Evolutionary conservation across 1,139 yeast species (phyloP), one percentile per base, ranked within the genome.

Genomic region (Geotrichum cucujoidarum): DNA sequence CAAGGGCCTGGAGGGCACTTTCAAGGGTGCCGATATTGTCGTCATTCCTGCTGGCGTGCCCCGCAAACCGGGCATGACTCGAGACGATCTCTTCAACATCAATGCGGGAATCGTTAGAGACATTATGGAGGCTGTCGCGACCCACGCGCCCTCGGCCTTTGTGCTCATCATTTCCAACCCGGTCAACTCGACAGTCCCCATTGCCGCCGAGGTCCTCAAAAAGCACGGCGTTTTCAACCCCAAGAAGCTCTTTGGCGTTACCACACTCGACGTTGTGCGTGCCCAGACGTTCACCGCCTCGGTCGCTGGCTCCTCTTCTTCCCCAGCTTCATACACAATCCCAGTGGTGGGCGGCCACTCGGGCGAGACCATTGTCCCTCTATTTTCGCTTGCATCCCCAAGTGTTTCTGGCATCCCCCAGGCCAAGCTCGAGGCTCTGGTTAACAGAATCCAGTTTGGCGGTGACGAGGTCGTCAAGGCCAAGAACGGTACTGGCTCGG

Each of bases 381-480:
- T 90, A 59, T 78, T 86, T 64, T 84, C 95, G 32, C 75, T 72
- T 53, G 69, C 77, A 43, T 64, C 72, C 47, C 80, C 85, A 61
- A 59, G 62, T 41, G 56, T 65, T 55, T 70, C 78, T 60, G 70
- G 70, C 50, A 65, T 70, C 45, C 66, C 63, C 30, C 83, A 79
- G 56, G 66, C 58, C 43, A 72, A 76, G 61, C 75, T 82, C 63
- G 86, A 81, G 64, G 76, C 80, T 51, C 76, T 89, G 61, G 77
- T 87, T 63, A 78, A 86, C 76, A 82, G 96, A 71, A 88, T 89
- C 65, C 97, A 89, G 73, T 88, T 83, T 66, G 97, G 97, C 66
- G 97, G 97, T 71, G 97, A 90, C 66, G 97, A 90, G 73, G 95
- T 90, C 60, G 97, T 90, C 60, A 76, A 84, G 72, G 97, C 97